Conservation (phyloP, 306 rosid species). For the Carpinus viminea region DNA sequence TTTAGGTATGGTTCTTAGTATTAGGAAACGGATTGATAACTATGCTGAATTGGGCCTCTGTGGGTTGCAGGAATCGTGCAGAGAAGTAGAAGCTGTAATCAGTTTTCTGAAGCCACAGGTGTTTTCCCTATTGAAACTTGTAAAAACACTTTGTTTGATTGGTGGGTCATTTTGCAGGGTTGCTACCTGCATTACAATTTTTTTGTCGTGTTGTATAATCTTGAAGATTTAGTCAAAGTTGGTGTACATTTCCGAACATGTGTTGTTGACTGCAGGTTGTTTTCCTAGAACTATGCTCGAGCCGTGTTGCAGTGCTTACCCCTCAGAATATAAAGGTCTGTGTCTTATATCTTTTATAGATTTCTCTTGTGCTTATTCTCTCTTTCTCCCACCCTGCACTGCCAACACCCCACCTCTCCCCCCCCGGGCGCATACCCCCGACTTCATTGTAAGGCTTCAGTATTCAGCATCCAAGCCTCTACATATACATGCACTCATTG, state of each 20-base stretch:
- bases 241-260: slow-evolving; percentile 10
- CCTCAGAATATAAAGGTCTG: slow-evolving; percentile 81
- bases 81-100: slow-evolving; percentile 78
- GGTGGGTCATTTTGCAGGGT: slow-evolving; percentile 26
- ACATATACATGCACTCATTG: slow-evolving; percentile 27
- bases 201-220: neutral
- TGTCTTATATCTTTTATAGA: slow-evolving; percentile 18
- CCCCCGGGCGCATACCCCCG: no score
- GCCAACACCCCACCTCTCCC: no score
- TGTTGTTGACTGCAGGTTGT: slow-evolving; percentile 66
- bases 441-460: neutral
- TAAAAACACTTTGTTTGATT: slow-evolving; percentile 22
- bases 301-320: slow-evolving; percentile 72
- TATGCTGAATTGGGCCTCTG: slow-evolving; percentile 26
- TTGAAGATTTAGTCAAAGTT: slow-evolving; percentile 12
- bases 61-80: slow-evolving; percentile 72
- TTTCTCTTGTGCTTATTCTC: neutral
- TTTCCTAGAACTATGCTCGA: slow-evolving; percentile 85
- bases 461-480: slow-evolving; percentile 6
- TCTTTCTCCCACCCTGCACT: neutral
- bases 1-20: neutral
- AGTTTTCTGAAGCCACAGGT: slow-evolving; percentile 86
- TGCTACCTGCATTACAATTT: slow-evolving; percentile 35
- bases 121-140: slow-evolving; percentile 34
- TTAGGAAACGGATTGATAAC: neutral